Conservation (phyloP, 2,329 filamentous ascomycete species). For the Dissoconium aciculare region DNA sequence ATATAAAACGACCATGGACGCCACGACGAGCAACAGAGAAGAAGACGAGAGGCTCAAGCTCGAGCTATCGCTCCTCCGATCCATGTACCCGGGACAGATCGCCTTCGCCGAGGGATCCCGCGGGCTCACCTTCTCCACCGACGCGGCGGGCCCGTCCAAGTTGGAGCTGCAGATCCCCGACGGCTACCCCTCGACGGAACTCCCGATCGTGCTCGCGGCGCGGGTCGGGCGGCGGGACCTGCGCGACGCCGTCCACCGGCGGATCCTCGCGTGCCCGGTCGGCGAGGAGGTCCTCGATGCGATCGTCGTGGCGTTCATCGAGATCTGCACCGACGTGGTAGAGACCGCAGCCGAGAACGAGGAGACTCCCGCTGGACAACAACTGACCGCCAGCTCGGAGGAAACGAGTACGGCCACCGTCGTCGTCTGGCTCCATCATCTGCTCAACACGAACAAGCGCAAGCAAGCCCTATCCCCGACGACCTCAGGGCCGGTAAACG, state of each 20-base stretch:
- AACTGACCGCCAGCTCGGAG: not conserved
- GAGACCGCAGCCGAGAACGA: not conserved
- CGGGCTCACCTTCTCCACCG: conserved; percentile 26
- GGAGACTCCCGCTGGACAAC: not conserved
- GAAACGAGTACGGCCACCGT: conserved; percentile 19
- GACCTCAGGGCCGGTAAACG: conserved; percentile 20
- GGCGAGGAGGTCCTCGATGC: conserved; percentile 32
- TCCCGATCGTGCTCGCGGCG: conserved; percentile 28
- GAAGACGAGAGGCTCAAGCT: conserved; percentile 14
- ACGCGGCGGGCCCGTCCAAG: conserved; percentile 11
- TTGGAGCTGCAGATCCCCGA: conserved; percentile 28
- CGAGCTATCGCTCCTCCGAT: conserved; percentile 29
- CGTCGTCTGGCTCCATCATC: conserved; percentile 33
- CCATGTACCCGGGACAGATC: conserved; percentile 32
- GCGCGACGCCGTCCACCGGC: conserved; percentile 19
- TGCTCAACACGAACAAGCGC: conserved; percentile 32
- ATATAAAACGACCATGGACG: conserved; percentile 1
- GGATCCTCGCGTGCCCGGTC: conserved; percentile 14
- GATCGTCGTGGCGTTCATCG: conserved; percentile 27
- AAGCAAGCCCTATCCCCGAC: conserved; percentile 30
- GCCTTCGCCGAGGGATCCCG: conserved; percentile 21
- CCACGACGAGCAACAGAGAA: too few species aligned
- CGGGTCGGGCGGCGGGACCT: conserved; percentile 25
- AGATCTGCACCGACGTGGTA: conserved; percentile 13
- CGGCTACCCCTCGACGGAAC: conserved; percentile 23